phyloP scores from a whole-genome alignment of 225 moss, liverwort and hornwort species.

The Asterella californica region DNA sequence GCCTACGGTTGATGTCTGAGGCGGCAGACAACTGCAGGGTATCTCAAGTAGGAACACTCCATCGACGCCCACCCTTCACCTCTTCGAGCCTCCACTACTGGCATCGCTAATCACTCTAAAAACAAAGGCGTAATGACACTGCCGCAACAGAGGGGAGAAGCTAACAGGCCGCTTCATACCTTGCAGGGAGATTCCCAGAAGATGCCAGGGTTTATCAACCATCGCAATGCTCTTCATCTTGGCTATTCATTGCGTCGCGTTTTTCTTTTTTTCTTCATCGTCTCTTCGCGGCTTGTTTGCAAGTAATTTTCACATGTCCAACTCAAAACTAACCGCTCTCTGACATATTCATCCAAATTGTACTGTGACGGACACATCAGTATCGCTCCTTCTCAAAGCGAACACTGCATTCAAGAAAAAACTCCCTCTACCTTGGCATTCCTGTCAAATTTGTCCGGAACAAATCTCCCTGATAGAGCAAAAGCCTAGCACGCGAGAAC shows the following conservation, averaged over 20 bases:
- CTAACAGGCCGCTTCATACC: not conserved
- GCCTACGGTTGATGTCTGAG: too few species aligned
- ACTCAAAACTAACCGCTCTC: not conserved
- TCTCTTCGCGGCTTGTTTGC: not conserved
- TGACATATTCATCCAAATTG: not conserved
- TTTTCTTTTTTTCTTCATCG: too few species aligned
- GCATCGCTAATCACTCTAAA: not conserved
- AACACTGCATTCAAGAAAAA: too few species aligned
- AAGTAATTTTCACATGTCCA: not conserved
- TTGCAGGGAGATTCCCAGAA: not conserved
- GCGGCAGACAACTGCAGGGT: too few species aligned
- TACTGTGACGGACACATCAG: not conserved
- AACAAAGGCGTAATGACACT: not conserved
- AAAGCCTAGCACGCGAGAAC: too few species aligned
- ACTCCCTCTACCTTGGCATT: too few species aligned
- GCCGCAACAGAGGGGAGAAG: not conserved
- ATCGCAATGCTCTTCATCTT: not conserved
- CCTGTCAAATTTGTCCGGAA: too few species aligned
- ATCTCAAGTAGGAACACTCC: too few species aligned
- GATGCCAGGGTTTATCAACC: not conserved
- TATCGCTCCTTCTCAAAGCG: not conserved
- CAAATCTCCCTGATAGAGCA: too few species aligned
- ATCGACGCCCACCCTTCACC: too few species aligned
- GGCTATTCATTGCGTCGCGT: too few species aligned
- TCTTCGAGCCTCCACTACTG: not conserved